Conservation (phyloP, 257 asterid species). For the Petunia secreta region DNA sequence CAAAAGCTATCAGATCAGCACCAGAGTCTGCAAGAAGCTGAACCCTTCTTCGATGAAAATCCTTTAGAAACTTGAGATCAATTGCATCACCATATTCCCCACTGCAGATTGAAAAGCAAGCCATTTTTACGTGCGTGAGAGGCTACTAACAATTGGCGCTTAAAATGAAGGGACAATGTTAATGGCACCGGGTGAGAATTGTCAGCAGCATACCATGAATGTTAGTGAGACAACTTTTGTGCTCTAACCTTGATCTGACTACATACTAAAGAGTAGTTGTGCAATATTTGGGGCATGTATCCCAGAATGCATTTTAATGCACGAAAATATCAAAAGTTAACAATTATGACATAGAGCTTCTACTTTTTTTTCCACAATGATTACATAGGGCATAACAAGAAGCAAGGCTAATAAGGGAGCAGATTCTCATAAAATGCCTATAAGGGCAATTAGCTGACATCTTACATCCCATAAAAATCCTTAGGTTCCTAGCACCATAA, state of each 20-base stretch:
- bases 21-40: constrained; percentile 81
- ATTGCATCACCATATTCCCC: constrained; percentile 82
- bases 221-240: constrained; percentile 9
- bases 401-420: background rate
- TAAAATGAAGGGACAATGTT: background rate
- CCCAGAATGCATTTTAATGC: background rate
- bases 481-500: background rate
- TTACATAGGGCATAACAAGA: constrained; percentile 1
- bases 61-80: constrained; percentile 69
- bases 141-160: background rate
- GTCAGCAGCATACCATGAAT: background rate
- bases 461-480: background rate
- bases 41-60: constrained; percentile 82
- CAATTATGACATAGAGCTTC: background rate
- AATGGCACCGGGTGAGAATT: background rate
- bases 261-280: constrained; percentile 5
- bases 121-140: background rate
- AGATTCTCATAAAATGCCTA: background rate
- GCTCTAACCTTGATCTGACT: constrained; percentile 10
- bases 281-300: constrained; percentile 1
- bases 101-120: constrained; percentile 42
- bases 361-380: background rate
- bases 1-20: constrained; percentile 87
- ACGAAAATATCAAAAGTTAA: background rate
- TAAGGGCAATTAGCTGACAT: background rate